These are phyloP conservation scores for Forsythia viridissima DNA, from an alignment of 257 asterid genomes.

Conservation along the genomic window DNA sequence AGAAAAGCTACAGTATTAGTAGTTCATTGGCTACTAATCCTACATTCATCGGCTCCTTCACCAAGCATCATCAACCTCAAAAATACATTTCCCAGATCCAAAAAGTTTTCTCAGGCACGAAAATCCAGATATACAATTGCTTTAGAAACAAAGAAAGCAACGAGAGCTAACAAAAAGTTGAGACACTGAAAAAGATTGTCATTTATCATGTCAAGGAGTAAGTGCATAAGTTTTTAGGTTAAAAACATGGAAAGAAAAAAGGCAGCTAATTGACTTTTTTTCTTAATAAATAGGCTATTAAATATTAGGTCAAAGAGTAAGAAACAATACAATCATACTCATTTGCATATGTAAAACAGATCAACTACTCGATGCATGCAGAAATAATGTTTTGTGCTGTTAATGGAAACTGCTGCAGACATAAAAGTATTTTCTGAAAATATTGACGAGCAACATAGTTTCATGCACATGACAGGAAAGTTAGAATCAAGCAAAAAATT, in stretches of 20 bases:
- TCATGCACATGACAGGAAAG: not conserved
- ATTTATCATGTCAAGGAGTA: not conserved
- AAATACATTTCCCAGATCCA: not conserved
- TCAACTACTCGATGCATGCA: not conserved
- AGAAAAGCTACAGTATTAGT: constrained; percentile 23
- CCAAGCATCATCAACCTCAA: not conserved
- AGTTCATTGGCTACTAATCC: constrained; percentile 12
- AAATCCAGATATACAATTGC: not conserved
- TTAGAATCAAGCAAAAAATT: constrained; percentile 7
- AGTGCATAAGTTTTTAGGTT: not conserved
- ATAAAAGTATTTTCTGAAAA: not conserved
- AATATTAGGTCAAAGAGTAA: not conserved
- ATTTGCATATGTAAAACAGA: not conserved
- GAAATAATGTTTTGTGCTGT: not conserved
- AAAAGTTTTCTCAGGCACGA: constrained; percentile 11
- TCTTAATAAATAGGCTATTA: too few species aligned
- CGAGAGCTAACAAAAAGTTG: not conserved
- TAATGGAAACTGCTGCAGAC: too few species aligned
- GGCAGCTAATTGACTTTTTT: not conserved
- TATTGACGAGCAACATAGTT: constrained; percentile 10
- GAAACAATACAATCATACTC: not conserved
- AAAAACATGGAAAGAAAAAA: not conserved
- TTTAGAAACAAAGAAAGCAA: not conserved
- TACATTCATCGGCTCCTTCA: constrained; percentile 11
- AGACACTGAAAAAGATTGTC: not conserved